Evolutionary conservation across 2,329 filamentous ascomycete genomes (phyloP), one percentile per base, ranked within the genome.

Genomic region (Colletotrichum tofieldiae): DNA sequence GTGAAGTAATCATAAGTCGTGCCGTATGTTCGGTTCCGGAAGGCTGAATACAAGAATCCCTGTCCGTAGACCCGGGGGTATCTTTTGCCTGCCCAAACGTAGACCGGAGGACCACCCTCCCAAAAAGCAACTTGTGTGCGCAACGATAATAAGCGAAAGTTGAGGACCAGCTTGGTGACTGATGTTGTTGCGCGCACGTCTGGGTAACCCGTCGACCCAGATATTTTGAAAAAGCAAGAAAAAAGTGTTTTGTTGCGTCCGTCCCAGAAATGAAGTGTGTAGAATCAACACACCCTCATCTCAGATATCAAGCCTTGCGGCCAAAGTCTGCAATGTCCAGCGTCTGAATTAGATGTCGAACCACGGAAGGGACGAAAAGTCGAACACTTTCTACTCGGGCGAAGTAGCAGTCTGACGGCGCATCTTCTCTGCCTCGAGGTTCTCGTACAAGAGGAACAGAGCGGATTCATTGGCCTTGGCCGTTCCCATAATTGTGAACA

Each of bases 401-500:
- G 85, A 80, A 77, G 87, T 87, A 67, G 91, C 90, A 23, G 70
- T 61, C 85, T 97, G 93, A 82, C 96, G 94, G 79, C 96, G 94
- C 92, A 97, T 97, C 90, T 99, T 99, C 88, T 99, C 96, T 20
- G 95, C 96, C 86, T 99, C 96, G 63, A 99, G 91, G 84, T 99
- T 99, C 88, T 99, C 96, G 82, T 99, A 99, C 75, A 99, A 88
- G 65, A 99, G 91, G 84, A 98, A 98, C 37, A 99, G 88, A 5
- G 96, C 96, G 77, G 95, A 96, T 85, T 99, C 96, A 79, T 99
- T 99, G 75, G 95, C 94, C 84, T 93, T 93, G 73, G 94, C 92
- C 73, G 94, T 97, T 77, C 96, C 96, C 90, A 97, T 98, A 82
- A 99, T 99, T 80, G 96, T 99, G 86, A 99, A 99, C 96, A 99